Conservation (phyloP, 2,329 filamentous ascomycete genomes). For the Pseudocercospora pini-densiflorae region DNA sequence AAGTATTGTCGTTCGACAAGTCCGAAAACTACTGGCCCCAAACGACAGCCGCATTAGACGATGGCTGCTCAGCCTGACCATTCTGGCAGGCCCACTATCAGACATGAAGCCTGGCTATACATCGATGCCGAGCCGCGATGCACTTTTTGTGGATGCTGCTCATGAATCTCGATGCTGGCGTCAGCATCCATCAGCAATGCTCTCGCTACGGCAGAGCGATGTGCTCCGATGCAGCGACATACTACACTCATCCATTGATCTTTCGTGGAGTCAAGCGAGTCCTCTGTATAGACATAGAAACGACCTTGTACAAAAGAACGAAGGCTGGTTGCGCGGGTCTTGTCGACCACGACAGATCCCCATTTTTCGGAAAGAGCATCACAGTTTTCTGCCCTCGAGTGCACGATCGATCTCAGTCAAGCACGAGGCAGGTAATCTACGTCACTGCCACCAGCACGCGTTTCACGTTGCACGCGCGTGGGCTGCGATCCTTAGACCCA, state of each 20-base stretch:
- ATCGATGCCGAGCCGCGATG: too few relatives aligned
- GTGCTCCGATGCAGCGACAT: background rate
- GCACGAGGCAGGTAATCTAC: background rate
- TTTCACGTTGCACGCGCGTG: constrained; percentile 5
- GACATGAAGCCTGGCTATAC: background rate
- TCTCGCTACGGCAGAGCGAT: background rate
- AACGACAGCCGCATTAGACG: background rate
- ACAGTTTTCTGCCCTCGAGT: too few relatives aligned
- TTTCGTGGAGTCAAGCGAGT: background rate
- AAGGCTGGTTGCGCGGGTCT: background rate
- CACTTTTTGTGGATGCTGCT: background rate
- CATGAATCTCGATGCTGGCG: background rate
- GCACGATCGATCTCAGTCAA: background rate
- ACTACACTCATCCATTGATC: background rate
- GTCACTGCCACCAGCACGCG: constrained; percentile 2
- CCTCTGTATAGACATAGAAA: background rate
- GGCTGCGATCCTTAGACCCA: background rate
- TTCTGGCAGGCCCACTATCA: background rate
- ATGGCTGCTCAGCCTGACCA: background rate
- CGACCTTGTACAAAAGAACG: background rate
- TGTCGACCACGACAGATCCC: background rate
- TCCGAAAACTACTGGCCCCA: background rate
- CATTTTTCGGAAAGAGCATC: too few relatives aligned
- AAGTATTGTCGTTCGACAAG: background rate
- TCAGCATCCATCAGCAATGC: background rate